Conservation (phyloP, 768 basidiomycete genomes). For the Crassisporium funariophilum region DNA sequence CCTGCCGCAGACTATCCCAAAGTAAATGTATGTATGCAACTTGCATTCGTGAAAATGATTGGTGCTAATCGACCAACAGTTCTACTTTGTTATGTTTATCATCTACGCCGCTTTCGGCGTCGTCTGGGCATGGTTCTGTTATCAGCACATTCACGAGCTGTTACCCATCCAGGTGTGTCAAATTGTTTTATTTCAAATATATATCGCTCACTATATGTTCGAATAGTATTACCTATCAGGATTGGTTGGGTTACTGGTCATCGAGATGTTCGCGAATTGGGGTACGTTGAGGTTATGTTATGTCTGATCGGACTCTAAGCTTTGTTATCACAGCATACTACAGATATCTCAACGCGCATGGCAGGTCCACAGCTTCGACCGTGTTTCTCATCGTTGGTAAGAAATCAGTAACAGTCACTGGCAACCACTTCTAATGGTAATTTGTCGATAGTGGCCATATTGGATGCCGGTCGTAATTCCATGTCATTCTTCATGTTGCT, state of each 20-base stretch:
- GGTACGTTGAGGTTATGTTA: too few relatives aligned
- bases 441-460: slow-evolving; percentile 71
- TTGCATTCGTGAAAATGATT: not conserved
- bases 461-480: slow-evolving; percentile 93
- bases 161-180: slow-evolving; percentile 79
- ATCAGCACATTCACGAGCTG: slow-evolving; percentile 76
- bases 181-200: slow-evolving; percentile 12
- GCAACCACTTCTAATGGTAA: slow-evolving; percentile 6
- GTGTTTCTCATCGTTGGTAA: slow-evolving; percentile 92
- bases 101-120: slow-evolving; percentile 70
- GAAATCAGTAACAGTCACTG: slow-evolving; percentile 22
- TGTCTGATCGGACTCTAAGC: too few relatives aligned
- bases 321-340: slow-evolving; percentile 69
- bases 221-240: slow-evolving; percentile 87
- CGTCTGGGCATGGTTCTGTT: slow-evolving; percentile 85
- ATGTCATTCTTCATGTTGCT: slow-evolving; percentile 95
- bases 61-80: slow-evolving; percentile 46
- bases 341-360: slow-evolving; percentile 90
- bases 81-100: slow-evolving; percentile 84
- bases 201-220: not conserved
- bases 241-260: slow-evolving; percentile 79
- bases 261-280: slow-evolving; percentile 95
- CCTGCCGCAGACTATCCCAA: slow-evolving; percentile 96
- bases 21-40: slow-evolving; percentile 73
- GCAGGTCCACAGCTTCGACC: slow-evolving; percentile 69